Conservation (phyloP, 352 stramenopile genomes). For the Phytophthora idaei region DNA sequence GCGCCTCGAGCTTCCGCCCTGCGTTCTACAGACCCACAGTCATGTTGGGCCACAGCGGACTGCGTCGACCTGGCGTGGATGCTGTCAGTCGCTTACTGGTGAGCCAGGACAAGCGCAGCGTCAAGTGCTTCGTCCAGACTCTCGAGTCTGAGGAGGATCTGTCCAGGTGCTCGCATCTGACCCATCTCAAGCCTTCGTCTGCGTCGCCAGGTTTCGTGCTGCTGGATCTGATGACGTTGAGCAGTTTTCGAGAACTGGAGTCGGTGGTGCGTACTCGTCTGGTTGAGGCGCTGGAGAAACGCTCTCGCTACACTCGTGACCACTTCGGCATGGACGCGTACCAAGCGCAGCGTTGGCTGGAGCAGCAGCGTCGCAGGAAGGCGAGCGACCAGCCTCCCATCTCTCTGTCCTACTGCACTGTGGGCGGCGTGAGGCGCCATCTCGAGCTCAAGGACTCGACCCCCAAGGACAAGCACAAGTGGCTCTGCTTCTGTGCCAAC, state of each 20-base stretch:
- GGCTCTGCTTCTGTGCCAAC: slow-evolving; percentile 76
- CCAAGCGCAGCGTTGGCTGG: slow-evolving; percentile 37
- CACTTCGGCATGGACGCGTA: slow-evolving; percentile 40
- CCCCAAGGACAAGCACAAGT: slow-evolving; percentile 40
- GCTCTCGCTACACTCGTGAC: slow-evolving; percentile 38
- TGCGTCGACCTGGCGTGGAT: slow-evolving; percentile 43
- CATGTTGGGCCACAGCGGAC: slow-evolving; percentile 51
- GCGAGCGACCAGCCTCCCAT: slow-evolving; percentile 31
- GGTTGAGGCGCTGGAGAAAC: slow-evolving; percentile 31
- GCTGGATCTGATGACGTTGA: slow-evolving; percentile 53
- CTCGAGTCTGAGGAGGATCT: slow-evolving; percentile 5
- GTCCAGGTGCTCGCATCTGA: slow-evolving; percentile 18
- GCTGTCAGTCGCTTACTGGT: slow-evolving; percentile 54
- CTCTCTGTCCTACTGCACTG: slow-evolving; percentile 49
- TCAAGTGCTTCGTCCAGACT: slow-evolving; percentile 64
- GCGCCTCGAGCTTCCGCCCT: slow-evolving; percentile 35
- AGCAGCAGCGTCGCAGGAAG: slow-evolving; percentile 37
- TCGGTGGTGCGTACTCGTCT: slow-evolving; percentile 43
- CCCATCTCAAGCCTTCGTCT: slow-evolving; percentile 15
- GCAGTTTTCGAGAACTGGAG: slow-evolving; percentile 49
- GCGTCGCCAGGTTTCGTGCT: slow-evolving; percentile 37
- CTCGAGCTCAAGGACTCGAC: slow-evolving; percentile 22
- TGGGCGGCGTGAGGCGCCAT: slow-evolving; percentile 31
- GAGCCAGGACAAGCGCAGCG: slow-evolving; percentile 67
- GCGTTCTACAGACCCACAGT: slow-evolving; percentile 57